phyloP scores from a whole-genome alignment of 2,329 filamentous ascomycete species.

The Cytospora schulzeri region DNA sequence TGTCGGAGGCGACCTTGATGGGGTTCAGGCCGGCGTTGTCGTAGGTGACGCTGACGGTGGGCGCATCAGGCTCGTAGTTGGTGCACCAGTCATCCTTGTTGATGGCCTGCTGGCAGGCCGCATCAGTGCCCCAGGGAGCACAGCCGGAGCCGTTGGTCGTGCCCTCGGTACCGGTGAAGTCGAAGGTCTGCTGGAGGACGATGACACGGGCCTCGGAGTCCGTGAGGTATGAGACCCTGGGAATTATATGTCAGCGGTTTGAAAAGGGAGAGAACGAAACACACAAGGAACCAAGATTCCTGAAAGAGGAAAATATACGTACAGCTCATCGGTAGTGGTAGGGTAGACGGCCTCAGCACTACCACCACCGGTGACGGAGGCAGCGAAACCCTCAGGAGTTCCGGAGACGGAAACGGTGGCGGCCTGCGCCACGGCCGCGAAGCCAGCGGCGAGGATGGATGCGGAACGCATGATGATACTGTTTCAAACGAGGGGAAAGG shows the following conservation, averaged over 20 bases:
- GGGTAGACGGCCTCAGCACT: slow-evolving; percentile 56
- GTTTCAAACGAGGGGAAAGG: not conserved
- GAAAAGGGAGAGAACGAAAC: not conserved
- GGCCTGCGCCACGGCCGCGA: slow-evolving; percentile 32
- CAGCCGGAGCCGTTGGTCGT: slow-evolving; percentile 55
- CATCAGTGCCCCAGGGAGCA: slow-evolving; percentile 58
- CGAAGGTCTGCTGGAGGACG: slow-evolving; percentile 57
- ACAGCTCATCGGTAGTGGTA: slow-evolving; percentile 54
- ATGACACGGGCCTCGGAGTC: slow-evolving; percentile 58
- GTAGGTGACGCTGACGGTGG: slow-evolving; percentile 46
- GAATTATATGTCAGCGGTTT: not conserved
- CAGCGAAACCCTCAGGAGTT: slow-evolving; percentile 45
- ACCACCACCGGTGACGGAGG: slow-evolving; percentile 62
- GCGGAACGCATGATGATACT: slow-evolving; percentile 22
- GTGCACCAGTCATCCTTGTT: slow-evolving; percentile 61
- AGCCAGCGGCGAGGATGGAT: slow-evolving; percentile 22
- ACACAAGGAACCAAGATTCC: too few relatives aligned
- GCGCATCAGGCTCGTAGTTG: slow-evolving; percentile 57
- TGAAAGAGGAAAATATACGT: not conserved
- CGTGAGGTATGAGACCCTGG: slow-evolving; percentile 54
- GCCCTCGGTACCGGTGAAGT: slow-evolving; percentile 59
- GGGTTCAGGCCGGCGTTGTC: slow-evolving; percentile 54
- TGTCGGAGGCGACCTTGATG: slow-evolving; percentile 59
- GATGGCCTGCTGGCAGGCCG: slow-evolving; percentile 60
- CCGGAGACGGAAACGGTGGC: slow-evolving; percentile 38